Base-by-base conservation (phyloP, 2,329 filamentous ascomycete species). In the Sarocladium kiliense region DNA sequence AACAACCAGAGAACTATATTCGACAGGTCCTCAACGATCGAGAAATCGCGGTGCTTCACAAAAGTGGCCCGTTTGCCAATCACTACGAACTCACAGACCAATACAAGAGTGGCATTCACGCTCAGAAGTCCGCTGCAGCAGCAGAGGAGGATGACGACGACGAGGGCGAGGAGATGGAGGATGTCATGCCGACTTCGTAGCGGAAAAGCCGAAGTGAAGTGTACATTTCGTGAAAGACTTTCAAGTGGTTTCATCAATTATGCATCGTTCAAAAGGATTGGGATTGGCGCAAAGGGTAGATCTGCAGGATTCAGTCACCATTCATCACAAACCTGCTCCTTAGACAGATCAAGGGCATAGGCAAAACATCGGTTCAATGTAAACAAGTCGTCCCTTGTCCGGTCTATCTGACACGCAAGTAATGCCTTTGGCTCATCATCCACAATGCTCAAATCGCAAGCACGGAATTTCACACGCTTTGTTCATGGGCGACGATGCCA, bases 1-100 rank as follows among this genome's bases (percentile, higher is more conserved):
- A 86, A 57, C 94, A 99, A 72, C 94, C 94, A 1, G 94, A 97
- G 68, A 86, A 88, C n/a, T 97, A 92, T 69, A 82, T 99, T 58
- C 91, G 93, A 55, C 84, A 94, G 67, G 87, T 86, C 1, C 74
- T 99, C 61, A 88, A 92, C 59, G 47, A 51, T 27, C 27, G 47
- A 21, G 85, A 91, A 65, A 83, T 97, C 57, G 93, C 91, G 0
- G 83, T 88, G 19, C 74, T 96, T 58, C 86, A 95, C 67, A 89
- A 91, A 70, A 87, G 85, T 47, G 93, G 93, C 25, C 81, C 85
- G 2, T 96, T 95, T 67, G 87, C 89, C 53, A 93, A 91, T 68
- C 86, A 87, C 61, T 97, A 91, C 85, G 87, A 27, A 18, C 87
- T 62, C 74, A 97, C 56, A 90, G 87, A 66, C 87, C 88, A 27